Base-by-base conservation (phyloP, 1,284 basidiomycete genomes). In the Cryptococcus sp. region DNA sequence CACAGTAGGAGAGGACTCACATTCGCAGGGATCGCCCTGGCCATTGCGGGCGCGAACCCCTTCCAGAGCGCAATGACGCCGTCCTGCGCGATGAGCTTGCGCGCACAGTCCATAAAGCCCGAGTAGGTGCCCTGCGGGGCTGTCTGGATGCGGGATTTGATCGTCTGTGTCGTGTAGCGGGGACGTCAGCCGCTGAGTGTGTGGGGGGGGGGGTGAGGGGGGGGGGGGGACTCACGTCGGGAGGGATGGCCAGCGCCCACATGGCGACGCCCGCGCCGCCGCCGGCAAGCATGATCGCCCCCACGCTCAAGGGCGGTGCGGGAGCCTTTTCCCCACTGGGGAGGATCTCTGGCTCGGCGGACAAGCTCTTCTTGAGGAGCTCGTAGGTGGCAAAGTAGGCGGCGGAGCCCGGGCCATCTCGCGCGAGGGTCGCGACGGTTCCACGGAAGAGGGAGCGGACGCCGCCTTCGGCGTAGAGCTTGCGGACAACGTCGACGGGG, bases 361-460 rank as follows among this genome's bases (percentile, higher is more conserved):
- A 81, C 57, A 99, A 78, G 9, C 82, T 76, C 70, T 88, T 89
- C 80, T 98, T 98, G 56, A 91, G 87, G 40, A 91, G 82, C 79
- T 99, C 96, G 77, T 99, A 99, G 5, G 93, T 89, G 33, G 91
- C 91, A 75, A 99, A 99, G 81, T 98, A 98, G 46, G 90, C 94
- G 63, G 96, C 96, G 68, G 88, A 91, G 51, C 96, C 96, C 3
- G 96, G 96, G 52, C 93, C 95, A 76, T 99, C 96, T 65, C 96
- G 84, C 39, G 87, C 88, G 13, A 99, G 80, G 0, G 96, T 99
- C 15, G 95, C 96, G 57, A 83, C 82, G 1, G 93, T 91, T 46
- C 96, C 96, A 62, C 95, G 85, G 81, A 89, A 98, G 66, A 99
- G 89, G 69, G 91, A 94, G 68, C 84, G 84, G 38, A 98, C 64